These are phyloP conservation scores for Daldinia grandis DNA, from an alignment of 495 filamentous ascomycete genomes.

Conservation along the genomic window DNA sequence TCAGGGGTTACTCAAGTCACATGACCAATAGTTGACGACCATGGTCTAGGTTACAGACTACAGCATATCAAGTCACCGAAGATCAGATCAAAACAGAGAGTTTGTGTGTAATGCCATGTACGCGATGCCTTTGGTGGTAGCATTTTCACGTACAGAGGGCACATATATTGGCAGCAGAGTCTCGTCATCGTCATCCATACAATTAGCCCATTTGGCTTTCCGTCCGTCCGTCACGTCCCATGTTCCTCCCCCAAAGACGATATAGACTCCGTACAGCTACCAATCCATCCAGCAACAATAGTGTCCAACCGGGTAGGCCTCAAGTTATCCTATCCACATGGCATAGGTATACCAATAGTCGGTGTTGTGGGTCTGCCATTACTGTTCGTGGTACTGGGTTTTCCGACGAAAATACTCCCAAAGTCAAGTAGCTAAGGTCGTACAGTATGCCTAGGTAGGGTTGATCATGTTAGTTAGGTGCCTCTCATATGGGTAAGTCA, in stretches of 20 bases:
- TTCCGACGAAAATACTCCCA: not conserved
- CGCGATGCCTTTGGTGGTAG: not conserved
- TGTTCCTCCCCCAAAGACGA: not conserved
- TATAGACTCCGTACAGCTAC: not conserved
- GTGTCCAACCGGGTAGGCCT: not conserved
- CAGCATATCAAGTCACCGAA: not conserved
- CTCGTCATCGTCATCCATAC: not conserved
- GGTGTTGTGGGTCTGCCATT: not conserved
- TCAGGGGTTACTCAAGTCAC: not conserved
- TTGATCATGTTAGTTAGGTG: not conserved
- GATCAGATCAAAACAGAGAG: not conserved
- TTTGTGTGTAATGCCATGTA: not conserved
- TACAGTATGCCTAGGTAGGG: not conserved
- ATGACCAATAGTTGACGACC: not conserved
- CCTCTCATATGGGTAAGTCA: no score
- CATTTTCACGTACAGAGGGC: not conserved
- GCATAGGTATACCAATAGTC: not conserved
- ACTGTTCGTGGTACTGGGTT: not conserved
- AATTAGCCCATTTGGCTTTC: not conserved
- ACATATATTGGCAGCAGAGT: not conserved
- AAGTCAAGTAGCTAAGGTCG: not conserved
- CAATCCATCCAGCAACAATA: not conserved
- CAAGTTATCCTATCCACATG: not conserved
- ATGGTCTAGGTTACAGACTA: no score
- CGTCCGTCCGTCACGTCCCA: not conserved